Base-by-base conservation (phyloP, 495 filamentous ascomycete species). In the Hypoxylon trugodes region DNA sequence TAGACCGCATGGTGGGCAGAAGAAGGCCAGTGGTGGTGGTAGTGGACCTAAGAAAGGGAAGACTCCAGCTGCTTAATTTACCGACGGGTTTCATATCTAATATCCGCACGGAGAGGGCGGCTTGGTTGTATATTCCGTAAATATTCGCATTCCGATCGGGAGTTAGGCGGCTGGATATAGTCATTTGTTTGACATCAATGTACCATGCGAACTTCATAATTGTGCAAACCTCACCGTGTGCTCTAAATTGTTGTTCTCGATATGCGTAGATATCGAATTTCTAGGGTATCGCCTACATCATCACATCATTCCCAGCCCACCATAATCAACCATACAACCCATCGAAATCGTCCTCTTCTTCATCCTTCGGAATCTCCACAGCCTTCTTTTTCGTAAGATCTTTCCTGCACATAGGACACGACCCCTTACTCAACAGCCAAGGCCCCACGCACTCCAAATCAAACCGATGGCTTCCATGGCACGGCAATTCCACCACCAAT, bases 391-490 rank as follows among this genome's bases (percentile, higher is more conserved):
- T 88, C 63, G 89, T 80, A 64, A 98, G 76, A 66, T 93, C 87
- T 70, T 86, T 84, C 40, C 94, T 81, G 72, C 96, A 94, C 63
- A 97, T 76, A 18, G 94, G 94, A 78, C 94, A 98, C 2, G 88
- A 96, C 8, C 90, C 88, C 73, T 96, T 90, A 59, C 95, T 82
- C 69, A 88, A 83, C 70, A 98, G 71, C 95, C 95, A 98, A 1
- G 95, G 94, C 41, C 83, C 82, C n/a, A 98, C 90, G 72, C 95
- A 98, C 73, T 98, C 93, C 10, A 97, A 75, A 73, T 98, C 95
- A 76, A 96, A 97, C 21, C 86, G 71, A 73, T 98, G 95, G 16
- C 81, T 85, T 8, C 82, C 81, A 66, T 93, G 87, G 69, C 95
- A 98, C 18, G 92, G 91, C 51, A 98, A 79, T 63, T 87, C 84